A percentile compares a stretch with the other conserved stretches of the same genome.
Conservation (phyloP, 2,329 filamentous ascomycete genomes). For the Fusarium solani-melongenae region DNA sequence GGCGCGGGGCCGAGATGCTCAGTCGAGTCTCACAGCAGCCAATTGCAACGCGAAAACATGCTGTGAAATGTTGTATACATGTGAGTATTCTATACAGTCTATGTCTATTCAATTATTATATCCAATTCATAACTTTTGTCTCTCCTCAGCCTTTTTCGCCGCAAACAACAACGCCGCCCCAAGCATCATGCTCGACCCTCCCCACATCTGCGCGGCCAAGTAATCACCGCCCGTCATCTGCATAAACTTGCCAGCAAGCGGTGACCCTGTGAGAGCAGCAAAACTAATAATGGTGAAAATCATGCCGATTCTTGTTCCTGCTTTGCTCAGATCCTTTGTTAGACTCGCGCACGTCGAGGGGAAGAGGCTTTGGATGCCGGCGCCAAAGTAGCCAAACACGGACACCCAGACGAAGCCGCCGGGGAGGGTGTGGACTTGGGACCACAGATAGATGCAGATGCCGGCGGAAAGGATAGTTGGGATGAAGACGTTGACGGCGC, state of each 20-base stretch:
- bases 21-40: neutral
- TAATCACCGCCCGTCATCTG: slow-evolving; percentile 56
- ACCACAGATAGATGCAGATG: slow-evolving; percentile 63
- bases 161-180: slow-evolving; percentile 55
- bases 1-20: slow-evolving; percentile 1
- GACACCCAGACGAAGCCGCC: slow-evolving; percentile 67
- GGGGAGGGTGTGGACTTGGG: slow-evolving; percentile 54
- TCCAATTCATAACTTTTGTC: slow-evolving; percentile 20
- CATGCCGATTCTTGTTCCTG: slow-evolving; percentile 70
- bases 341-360: slow-evolving; percentile 62
- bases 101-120: neutral
- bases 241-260: slow-evolving; percentile 64
- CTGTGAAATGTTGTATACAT: neutral
- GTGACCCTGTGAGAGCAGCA: slow-evolving; percentile 64
- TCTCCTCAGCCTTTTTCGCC: slow-evolving; percentile 50
- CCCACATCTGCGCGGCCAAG: slow-evolving; percentile 62
- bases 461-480: slow-evolving; percentile 60
- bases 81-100: neutral
- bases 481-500: slow-evolving; percentile 66
- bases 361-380: slow-evolving; percentile 74
- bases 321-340: slow-evolving; percentile 63
- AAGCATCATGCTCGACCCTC: slow-evolving; percentile 57
- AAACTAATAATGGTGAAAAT: slow-evolving; percentile 67
- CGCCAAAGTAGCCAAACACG: slow-evolving; percentile 72
- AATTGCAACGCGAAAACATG: neutral